A percentile compares a stretch with the other conserved stretches of the same genome.
Evolutionary conservation across 106 monocot genomes (phyloP).

Genomic region (Narthecium ossifragum): DNA sequence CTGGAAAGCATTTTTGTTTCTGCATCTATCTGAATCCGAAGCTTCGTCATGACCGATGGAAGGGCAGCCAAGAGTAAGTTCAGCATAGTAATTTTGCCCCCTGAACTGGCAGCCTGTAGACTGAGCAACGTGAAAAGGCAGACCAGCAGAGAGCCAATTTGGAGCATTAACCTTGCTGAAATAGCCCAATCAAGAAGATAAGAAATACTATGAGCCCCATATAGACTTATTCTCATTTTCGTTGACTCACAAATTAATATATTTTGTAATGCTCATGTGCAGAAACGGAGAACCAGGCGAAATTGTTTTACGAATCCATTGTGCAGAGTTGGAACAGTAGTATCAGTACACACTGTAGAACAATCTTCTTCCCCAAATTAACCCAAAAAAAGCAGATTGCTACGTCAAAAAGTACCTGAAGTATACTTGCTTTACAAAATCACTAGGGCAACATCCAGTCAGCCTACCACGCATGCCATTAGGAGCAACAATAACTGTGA

Average conservation of each 20-base stretch:
- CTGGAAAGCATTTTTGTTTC: constrained; percentile 8
- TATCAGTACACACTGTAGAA: no score
- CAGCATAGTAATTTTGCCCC: constrained; percentile 79
- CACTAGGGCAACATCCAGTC: constrained; percentile 79
- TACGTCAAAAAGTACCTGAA: no score
- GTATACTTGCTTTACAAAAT: constrained; percentile 90
- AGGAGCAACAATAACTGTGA: constrained; percentile 84
- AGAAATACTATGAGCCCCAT: no score
- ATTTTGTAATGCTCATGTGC: no score
- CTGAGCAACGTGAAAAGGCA: constrained; percentile 37
- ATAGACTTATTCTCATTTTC: no score
- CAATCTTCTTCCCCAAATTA: no score
- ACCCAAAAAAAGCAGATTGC: no score
- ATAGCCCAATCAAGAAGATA: constrained; percentile 11
- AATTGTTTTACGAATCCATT: no score
- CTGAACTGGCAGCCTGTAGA: constrained; percentile 54
- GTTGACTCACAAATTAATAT: no score
- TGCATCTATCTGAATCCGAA: constrained; percentile 7
- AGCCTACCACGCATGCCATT: constrained; percentile 90
- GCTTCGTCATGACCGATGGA: constrained; percentile 16
- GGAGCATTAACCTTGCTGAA: constrained; percentile 53
- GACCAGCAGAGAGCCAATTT: constrained; percentile 29
- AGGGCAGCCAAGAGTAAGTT: constrained; percentile 68
- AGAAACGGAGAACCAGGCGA: no score
- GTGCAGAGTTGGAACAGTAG: no score